These are phyloP conservation scores for Cinchona pubescens DNA, from an alignment of 257 asterid genomes.

Conservation along the genomic window DNA sequence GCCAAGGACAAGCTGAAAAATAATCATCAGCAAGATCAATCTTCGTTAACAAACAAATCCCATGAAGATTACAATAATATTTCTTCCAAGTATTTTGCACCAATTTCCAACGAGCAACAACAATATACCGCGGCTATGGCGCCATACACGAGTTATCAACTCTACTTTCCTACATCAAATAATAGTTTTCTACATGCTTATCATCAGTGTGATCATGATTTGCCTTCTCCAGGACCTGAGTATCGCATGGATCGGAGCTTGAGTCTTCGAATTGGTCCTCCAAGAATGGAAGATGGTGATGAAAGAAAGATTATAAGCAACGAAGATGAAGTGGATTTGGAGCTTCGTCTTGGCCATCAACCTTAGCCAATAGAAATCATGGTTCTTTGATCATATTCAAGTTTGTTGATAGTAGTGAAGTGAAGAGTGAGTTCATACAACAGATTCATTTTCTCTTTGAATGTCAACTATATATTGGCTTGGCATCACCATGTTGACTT, in stretches of 20 bases:
- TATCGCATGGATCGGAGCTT: constrained; percentile 27
- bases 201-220: constrained; percentile 14
- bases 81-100: constrained; percentile 25
- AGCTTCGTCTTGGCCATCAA: constrained; percentile 80
- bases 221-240: constrained; percentile 17
- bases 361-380: constrained; percentile 14
- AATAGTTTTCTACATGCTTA: constrained; percentile 34
- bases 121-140: constrained; percentile 18
- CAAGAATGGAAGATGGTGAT: constrained; percentile 24
- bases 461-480: neutral
- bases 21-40: neutral
- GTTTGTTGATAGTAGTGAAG: neutral
- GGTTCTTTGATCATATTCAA: neutral
- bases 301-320: constrained; percentile 19
- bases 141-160: constrained; percentile 40
- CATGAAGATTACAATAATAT: constrained; percentile 1
- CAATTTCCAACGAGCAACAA: constrained; percentile 21
- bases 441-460: constrained; percentile 15
- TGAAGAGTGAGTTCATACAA: constrained; percentile 15
- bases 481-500: constrained; percentile 6
- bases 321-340: constrained; percentile 69
- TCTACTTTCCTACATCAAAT: constrained; percentile 49
- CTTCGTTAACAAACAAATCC: constrained; percentile 20
- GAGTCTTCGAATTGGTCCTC: constrained; percentile 39
- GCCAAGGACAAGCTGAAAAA: constrained; percentile 40